These are phyloP conservation scores for Gardenia jasminoides DNA, from an alignment of 257 asterid species.

Conservation along the genomic window DNA sequence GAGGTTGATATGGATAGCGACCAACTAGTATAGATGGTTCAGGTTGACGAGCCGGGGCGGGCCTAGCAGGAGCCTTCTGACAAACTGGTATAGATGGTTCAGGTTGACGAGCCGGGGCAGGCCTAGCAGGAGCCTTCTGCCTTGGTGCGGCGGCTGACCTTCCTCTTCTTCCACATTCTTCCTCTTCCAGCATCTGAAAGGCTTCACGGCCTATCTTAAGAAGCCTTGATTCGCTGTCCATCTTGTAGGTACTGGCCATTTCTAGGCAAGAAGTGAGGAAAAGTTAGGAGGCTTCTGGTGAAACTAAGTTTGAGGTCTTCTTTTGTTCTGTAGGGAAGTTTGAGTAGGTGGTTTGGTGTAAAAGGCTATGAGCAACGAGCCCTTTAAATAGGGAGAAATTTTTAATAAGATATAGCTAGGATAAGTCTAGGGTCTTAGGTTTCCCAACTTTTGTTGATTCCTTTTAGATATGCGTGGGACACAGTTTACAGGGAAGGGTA, in stretches of 20 bases:
- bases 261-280: not conserved
- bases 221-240: conserved; percentile 21
- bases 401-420: not conserved
- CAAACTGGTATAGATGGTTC: no score
- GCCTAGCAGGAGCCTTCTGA: no score
- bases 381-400: conserved; percentile 20
- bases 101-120: no score
- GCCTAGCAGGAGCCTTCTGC: not conserved
- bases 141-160: not conserved
- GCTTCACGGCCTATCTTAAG: conserved; percentile 23
- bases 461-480: no score
- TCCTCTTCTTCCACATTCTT: not conserved
- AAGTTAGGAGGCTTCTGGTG: not conserved
- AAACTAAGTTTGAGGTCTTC: not conserved
- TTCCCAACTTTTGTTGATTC: no score
- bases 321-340: not conserved
- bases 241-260: conserved; percentile 38
- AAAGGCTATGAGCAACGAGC: not conserved
- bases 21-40: not conserved
- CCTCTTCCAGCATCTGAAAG: conserved; percentile 16
- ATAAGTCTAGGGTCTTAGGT: no score
- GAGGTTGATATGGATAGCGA: not conserved
- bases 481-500: no score
- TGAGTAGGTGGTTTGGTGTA: conserved; percentile 6
- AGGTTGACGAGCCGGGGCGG: not conserved